These are phyloP conservation scores for Neotropicomus parvogracilis DNA, from an alignment of 1,284 basidiomycete species.

Conservation along the genomic window DNA sequence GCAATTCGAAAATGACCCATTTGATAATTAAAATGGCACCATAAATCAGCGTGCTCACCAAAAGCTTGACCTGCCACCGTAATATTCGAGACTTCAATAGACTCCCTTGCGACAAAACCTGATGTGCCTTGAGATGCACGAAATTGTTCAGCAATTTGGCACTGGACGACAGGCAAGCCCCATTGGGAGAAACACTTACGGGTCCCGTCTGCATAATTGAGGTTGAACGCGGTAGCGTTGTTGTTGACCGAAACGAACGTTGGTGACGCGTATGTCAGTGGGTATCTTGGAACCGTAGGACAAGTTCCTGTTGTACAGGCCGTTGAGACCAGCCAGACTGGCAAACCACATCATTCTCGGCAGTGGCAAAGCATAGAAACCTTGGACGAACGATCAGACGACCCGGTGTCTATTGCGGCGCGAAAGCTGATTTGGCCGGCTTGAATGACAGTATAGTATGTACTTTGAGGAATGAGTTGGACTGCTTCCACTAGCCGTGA, in stretches of 20 bases:
- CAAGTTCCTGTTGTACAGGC: conserved; percentile 55
- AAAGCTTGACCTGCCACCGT: conserved; percentile 59
- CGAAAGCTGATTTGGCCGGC: conserved; percentile 63
- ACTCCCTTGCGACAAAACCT: conserved; percentile 68
- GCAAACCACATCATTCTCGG: conserved; percentile 2
- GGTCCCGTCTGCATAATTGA: conserved; percentile 64
- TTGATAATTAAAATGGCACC: not conserved
- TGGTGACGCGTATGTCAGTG: conserved; percentile 59
- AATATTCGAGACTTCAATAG: conserved; percentile 54
- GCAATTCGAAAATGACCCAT: not conserved
- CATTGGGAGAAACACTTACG: conserved; percentile 35
- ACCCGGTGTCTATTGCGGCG: conserved; percentile 72
- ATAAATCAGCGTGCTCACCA: conserved; percentile 43
- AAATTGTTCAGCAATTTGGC: conserved; percentile 4
- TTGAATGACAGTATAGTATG: conserved; percentile 61
- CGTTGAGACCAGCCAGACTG: conserved; percentile 64
- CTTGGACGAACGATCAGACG: conserved; percentile 38
- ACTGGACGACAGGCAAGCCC: not conserved
- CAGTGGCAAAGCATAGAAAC: not conserved
- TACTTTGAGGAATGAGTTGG: conserved; percentile 39
- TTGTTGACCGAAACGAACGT: conserved; percentile 58
- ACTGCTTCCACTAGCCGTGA: conserved; percentile 6
- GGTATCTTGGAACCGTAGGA: conserved; percentile 58
- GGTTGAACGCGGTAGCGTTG: conserved; percentile 57
- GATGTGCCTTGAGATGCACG: conserved; percentile 44